phyloP scores from a whole-genome alignment of 1,284 basidiomycete genomes.

The Leccinum fallax region DNA sequence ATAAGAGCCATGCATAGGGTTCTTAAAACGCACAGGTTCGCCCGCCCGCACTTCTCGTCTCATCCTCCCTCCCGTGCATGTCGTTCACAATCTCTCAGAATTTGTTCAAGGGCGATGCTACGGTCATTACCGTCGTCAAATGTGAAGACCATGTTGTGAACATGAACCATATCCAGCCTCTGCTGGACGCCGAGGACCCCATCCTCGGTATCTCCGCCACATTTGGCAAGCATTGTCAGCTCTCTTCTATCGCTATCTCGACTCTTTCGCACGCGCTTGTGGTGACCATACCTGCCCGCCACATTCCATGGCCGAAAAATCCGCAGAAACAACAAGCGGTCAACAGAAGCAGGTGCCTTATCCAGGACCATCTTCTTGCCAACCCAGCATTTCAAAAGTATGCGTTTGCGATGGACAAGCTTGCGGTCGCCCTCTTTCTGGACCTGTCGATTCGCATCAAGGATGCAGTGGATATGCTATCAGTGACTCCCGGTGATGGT shows the following conservation, averaged over 20 bases:
- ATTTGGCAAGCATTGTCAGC: constrained; percentile 36
- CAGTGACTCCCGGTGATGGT: constrained; percentile 17
- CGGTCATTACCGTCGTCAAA: background rate
- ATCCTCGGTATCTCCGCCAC: constrained; percentile 40
- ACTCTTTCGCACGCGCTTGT: constrained; percentile 35
- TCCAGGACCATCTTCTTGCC: constrained; percentile 38
- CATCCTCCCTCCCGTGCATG: background rate
- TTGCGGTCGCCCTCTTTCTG: constrained; percentile 44
- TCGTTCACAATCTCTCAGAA: constrained; percentile 2
- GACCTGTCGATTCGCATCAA: constrained; percentile 43
- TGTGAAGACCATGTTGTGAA: background rate
- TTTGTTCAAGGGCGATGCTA: background rate
- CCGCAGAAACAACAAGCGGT: constrained; percentile 17
- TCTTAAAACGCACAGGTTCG: background rate
- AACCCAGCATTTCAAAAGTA: constrained; percentile 31
- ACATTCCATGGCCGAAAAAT: constrained; percentile 8
- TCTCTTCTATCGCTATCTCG: constrained; percentile 41
- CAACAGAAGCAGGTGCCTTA: constrained; percentile 26
- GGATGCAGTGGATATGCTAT: constrained; percentile 49
- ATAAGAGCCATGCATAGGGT: background rate
- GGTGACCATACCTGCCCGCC: constrained; percentile 28
- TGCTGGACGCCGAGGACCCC: constrained; percentile 28
- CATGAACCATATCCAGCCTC: constrained; percentile 20
- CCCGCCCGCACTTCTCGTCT: background rate
- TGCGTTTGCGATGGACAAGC: constrained; percentile 48